Evolutionary conservation across 2,329 filamentous ascomycete genomes (phyloP).

Genomic region (Fusarium musae): DNA sequence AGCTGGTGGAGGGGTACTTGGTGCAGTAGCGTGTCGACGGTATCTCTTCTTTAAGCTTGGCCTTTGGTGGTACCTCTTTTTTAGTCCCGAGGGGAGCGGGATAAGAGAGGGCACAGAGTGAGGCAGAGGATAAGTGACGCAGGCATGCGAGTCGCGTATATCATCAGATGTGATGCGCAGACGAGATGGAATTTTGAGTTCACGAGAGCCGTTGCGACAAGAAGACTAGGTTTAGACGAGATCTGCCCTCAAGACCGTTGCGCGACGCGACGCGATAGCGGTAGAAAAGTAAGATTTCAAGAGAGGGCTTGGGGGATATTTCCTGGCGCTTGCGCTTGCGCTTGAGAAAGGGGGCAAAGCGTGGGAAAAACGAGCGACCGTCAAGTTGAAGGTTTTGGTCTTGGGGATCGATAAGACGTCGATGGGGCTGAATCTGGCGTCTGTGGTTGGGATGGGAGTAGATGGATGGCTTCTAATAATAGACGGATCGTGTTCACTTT

Average conservation of each 20-base stretch:
- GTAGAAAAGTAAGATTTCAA: slow-evolving; percentile 2
- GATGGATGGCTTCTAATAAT: slow-evolving; percentile 47
- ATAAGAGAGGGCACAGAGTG: slow-evolving; percentile 11
- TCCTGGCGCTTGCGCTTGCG: slow-evolving; percentile 25
- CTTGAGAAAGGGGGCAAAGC: slow-evolving; percentile 1
- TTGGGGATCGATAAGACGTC: slow-evolving; percentile 33
- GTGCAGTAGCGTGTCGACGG: slow-evolving; percentile 31
- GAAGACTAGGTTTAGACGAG: not conserved
- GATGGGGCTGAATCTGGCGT: slow-evolving; percentile 48
- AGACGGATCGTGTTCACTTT: slow-evolving; percentile 48
- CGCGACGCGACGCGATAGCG: slow-evolving; percentile 31
- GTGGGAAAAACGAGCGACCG: slow-evolving; percentile 8
- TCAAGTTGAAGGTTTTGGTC: slow-evolving; percentile 6
- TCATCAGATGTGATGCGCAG: slow-evolving; percentile 5
- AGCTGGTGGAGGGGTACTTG: slow-evolving; percentile 32
- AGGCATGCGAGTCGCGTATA: slow-evolving; percentile 27
- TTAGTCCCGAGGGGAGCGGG: slow-evolving; percentile 32
- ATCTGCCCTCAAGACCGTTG: slow-evolving; percentile 1
- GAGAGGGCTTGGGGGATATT: not conserved
- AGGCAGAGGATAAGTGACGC: slow-evolving; percentile 12
- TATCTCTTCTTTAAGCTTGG: slow-evolving; percentile 30
- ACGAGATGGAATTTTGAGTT: not conserved
- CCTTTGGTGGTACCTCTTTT: slow-evolving; percentile 19
- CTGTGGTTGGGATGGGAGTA: slow-evolving; percentile 36
- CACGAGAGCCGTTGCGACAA: slow-evolving; percentile 14